Evolutionary conservation across 345 rosid genomes (phyloP), one percentile per base, ranked within the genome.

Genomic region (Acer negundo): DNA sequence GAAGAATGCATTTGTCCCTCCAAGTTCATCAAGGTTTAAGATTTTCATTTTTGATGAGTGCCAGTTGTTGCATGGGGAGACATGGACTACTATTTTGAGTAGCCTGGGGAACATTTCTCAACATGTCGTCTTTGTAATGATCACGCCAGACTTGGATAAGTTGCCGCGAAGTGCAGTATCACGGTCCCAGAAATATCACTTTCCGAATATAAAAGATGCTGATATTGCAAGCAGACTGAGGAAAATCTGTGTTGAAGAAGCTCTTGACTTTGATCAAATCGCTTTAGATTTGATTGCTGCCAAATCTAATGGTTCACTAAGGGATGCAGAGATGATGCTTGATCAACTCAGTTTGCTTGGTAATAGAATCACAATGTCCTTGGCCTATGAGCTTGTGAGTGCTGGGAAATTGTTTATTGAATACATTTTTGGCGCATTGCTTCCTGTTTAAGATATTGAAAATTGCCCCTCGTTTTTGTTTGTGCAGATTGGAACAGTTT

Each of bases 271-370:
- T 76, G 99, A 96, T 80, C 92, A 82, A 59, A 85, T 49, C 26
- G 98, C 98, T 44, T 70, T 96, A 72, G 95, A 92, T 66, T 92
- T 93, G 82, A 89, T 96, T 82, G 98, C 98, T 76, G 84, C 94
- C n/a, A 96, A 89, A 81, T 87, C 99, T 42, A 91, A 86, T 84
- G 99, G 99, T 85, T 96, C 99, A 19, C 91, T 94, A 67, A 84
- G 97, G 67, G 99, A 91, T 86, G 99, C 97, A 49, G 98, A 94
- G 84, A 96, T 88, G 83, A 91, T 96, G 97, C 95, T 92, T 49
- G 98, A 94, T 81, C 99, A 96, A 85, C 85, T 96, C 62, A 92
- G 98, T 83, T 87, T 93, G 76, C 93, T 95, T 49, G 97, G 99
- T 62, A 92, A 84, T 90, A 90, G 86, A 76, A 86, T 96, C 40